Base-by-base conservation (phyloP, 2,329 filamentous ascomycete genomes). In the Botryotinia calthae region DNA sequence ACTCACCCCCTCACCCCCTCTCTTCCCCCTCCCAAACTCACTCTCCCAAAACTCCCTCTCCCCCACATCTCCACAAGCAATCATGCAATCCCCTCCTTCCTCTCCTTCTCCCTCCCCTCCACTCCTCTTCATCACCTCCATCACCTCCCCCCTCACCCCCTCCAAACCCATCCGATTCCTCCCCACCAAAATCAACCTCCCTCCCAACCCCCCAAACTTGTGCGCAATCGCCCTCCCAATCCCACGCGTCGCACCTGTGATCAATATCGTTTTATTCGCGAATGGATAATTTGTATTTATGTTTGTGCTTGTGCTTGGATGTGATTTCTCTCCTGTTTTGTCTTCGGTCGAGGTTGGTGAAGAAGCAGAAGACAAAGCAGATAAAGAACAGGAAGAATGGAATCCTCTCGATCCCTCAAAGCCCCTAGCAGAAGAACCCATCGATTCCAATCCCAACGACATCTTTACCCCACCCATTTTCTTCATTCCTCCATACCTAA, bases 201-300 rank as follows among this genome's bases (percentile, higher is more conserved):
- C 90, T 46, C 90, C 91, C 73, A 90, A 85, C 70, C 80, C 79
- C 31, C 91, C 88, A 78, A 94, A 92, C n/a, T 87, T 85, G 54
- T 83, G 81, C 16, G 91, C 91, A 71, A 94, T 91, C 69, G 88
- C 87, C 59, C 86, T 84, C 62, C 92, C 92, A 76, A 94, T 93
- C 70, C 90, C 89, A 31, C 90, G 89, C 61, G 90, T 91, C 31
- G 87, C 91, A 65, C 92, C 92, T 3, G 91, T 92, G 69, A 94
- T 85, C 79, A 92, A 84, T 69, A 82, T 83, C 72, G 79, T 83
- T 40, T 81, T 77, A 3, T 56, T 20, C 1, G 12, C 0, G 7
- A 70, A 61, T 0, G 40, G 42, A 2, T 46, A 10, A 10, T n/a
- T n/a, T n/a, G n/a, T n/a, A 12, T 20, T 46, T 46, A 6, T 3